phyloP scores from a whole-genome alignment of 2,329 filamentous ascomycete species.

The Rhexocercosporidium sp. region DNA sequence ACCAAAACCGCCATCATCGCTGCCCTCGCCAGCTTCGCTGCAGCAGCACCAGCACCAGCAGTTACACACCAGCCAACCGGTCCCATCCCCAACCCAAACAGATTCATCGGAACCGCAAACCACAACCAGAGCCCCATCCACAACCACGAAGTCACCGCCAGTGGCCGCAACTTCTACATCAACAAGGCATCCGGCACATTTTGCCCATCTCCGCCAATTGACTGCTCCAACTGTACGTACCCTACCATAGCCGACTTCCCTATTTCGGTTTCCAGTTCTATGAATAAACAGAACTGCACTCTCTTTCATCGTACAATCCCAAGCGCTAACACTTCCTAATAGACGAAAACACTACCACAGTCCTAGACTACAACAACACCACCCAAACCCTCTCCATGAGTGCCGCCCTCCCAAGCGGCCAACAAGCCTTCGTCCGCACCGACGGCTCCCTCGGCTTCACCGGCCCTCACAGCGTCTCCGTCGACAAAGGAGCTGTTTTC shows the following conservation, averaged over 20 bases:
- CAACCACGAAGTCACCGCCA: slow-evolving; percentile 15
- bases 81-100: neutral
- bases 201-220: slow-evolving; percentile 20
- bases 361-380: slow-evolving; percentile 13
- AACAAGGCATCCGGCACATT: slow-evolving; percentile 23
- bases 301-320: too few relatives aligned
- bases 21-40: slow-evolving; percentile 23
- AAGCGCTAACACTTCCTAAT: neutral
- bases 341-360: slow-evolving; percentile 15
- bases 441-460: slow-evolving; percentile 38
- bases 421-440: slow-evolving; percentile 41
- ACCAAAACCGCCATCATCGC: slow-evolving; percentile 27
- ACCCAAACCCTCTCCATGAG: slow-evolving; percentile 6
- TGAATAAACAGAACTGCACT: too few relatives aligned
- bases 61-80: neutral
- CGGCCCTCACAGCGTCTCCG: slow-evolving; percentile 46
- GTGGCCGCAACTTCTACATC: slow-evolving; percentile 29
- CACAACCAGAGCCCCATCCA: neutral
- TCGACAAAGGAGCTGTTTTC: slow-evolving; percentile 32
- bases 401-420: slow-evolving; percentile 24
- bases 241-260: neutral
- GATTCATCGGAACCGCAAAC: neutral
- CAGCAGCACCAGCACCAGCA: slow-evolving; percentile 25
- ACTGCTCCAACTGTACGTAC: slow-evolving; percentile 19
- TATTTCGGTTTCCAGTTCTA: too few relatives aligned